These are phyloP conservation scores for Paraurostyla sp. DNA, from an alignment of 73 alveolate species.

Conservation along the genomic window DNA sequence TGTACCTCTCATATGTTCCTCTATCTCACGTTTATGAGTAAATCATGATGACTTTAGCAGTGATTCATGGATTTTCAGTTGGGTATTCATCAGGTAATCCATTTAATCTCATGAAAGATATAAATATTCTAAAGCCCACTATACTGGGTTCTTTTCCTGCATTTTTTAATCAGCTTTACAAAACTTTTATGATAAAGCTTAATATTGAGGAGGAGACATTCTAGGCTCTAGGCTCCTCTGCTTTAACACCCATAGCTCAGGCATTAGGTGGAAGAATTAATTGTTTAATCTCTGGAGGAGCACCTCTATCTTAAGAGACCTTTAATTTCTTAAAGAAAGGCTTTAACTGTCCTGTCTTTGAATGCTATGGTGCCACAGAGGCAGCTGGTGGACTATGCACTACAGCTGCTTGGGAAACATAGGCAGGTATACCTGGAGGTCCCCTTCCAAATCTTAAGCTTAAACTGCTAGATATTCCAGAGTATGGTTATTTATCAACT, in stretches of 20 bases:
- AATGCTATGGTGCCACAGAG: constrained; percentile 86
- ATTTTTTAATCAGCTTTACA: neutral
- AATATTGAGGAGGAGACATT: neutral
- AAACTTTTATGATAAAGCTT: neutral
- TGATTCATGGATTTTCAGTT: neutral
- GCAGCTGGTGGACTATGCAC: constrained; percentile 74
- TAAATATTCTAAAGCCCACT: neutral
- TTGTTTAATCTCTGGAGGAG: constrained; percentile 84
- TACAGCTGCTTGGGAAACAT: constrained; percentile 87
- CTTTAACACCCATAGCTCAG: constrained; percentile 75
- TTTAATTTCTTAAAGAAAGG: constrained; percentile 69
- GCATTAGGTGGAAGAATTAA: constrained; percentile 88
- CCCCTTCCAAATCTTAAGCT: constrained; percentile 35
- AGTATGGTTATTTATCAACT: constrained; percentile 66
- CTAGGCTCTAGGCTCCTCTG: neutral
- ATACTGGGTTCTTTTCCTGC: neutral
- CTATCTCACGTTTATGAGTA: neutral
- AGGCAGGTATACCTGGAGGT: constrained; percentile 38
- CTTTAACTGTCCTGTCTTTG: constrained; percentile 73
- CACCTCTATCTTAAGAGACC: constrained; percentile 88
- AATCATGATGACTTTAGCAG: neutral
- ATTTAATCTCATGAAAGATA: neutral
- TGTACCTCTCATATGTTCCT: constrained; percentile 25
- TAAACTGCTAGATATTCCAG: constrained; percentile 74
- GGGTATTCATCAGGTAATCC: neutral